Evolutionary conservation across 176 grass and related monocot species (phyloP), one percentile per base, ranked within the genome.

Genomic region (Thalia dealbata): DNA sequence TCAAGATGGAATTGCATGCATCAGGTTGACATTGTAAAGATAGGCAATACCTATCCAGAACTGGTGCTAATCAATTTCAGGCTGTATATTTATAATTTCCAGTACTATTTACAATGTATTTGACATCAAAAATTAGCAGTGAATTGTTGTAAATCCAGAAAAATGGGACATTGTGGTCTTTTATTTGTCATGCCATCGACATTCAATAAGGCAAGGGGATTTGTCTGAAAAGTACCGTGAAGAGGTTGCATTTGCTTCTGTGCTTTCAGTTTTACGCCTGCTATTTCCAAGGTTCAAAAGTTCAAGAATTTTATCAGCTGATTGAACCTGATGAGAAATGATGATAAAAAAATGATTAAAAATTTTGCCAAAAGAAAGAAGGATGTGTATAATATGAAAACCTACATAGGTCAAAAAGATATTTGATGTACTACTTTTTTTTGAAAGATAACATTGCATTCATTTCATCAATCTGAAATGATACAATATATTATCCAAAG

Each of bases 301-400:
- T 86, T 99, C 95, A 82, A 99, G 90, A 76, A 99, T 99, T 77
- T 82, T 99, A 79, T 99, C 87, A 79, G 95, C 90, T 73, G 95
- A 91, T 29, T 99, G 90, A 83, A 99, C 95, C 95, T 99, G 72
- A 70, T 1, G 23, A 69, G 70, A 84, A 54, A 60, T 13, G 25
- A 61, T 58, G 14, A 58, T 21, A 24, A 27, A 19, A 29, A 56
- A 48, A 23, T 58, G 21, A 28, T 41, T 41, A 21, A 19, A 43
- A 19, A 22, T 21, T 52, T 56, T 4, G 19, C 28, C 15, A 50
- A 26, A 35, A 64, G 42, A 51, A n/a, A 23, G 14, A 55, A 52
- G 28, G 50, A 12, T 55, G 18, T 44, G 65, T 22, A 68, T 0
- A 68, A 45, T 3, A 12, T 18, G 2, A 23, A 28, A 4, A 30